Evolutionary conservation across 176 grass and related monocot species (phyloP).

Genomic region (Carex parvula): DNA sequence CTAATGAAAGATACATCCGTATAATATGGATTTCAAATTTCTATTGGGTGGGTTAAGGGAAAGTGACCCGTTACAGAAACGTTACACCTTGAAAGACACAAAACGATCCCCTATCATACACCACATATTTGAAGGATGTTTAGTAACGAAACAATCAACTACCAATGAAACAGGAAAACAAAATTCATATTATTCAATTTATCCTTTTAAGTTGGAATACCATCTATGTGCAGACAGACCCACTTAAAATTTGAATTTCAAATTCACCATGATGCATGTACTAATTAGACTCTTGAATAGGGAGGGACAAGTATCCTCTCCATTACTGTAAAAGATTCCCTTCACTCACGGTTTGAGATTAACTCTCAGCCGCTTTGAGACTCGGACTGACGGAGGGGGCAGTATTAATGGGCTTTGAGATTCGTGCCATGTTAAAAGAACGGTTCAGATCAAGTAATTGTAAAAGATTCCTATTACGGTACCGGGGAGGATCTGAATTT

Average conservation of each 20-base stretch:
- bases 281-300: too few relatives aligned
- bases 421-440: too few relatives aligned
- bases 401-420: too few relatives aligned
- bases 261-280: not conserved
- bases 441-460: too few relatives aligned
- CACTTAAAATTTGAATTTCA: not conserved
- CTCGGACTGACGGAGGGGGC: too few relatives aligned
- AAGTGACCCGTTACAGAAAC: not conserved
- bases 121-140: not conserved
- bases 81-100: not conserved
- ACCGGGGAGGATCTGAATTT: too few relatives aligned
- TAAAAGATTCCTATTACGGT: too few relatives aligned
- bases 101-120: not conserved
- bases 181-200: not conserved
- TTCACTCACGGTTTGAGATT: too few relatives aligned
- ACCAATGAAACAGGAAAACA: not conserved
- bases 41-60: not conserved
- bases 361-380: too few relatives aligned
- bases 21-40: not conserved
- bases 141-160: not conserved
- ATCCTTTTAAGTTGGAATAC: not conserved
- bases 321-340: too few relatives aligned
- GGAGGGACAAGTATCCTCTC: too few relatives aligned
- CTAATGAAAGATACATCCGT: not conserved
- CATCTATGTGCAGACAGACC: not conserved